Base-by-base conservation (phyloP, 352 stramenopile genomes). In the Phytophthora uliginosa region DNA sequence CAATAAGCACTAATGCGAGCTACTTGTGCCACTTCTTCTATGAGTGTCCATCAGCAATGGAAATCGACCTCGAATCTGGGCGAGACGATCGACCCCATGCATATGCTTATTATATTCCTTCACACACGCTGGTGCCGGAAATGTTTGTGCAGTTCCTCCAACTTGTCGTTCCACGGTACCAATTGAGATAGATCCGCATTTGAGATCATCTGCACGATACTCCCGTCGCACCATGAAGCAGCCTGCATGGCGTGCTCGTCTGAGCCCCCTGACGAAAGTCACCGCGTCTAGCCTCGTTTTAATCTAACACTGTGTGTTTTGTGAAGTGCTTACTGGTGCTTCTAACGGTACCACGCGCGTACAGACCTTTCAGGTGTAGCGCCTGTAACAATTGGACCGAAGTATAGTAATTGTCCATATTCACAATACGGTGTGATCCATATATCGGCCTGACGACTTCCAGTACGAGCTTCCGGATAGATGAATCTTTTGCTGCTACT, bases 1-100 rank as follows among this genome's bases (percentile, higher is more conserved):
- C 76, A 2, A 76, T 55, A 1, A 77, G 22, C 0, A 61, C 24
- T 6, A 56, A n/a, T 4, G 20, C 50, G 0, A 79, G 47, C 31
- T 79, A 77, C 52, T 82, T 79, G 60, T 79, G 54, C 71, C 75
- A 79, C 26, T 65, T 74, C 28, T 79, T 71, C 28, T 67, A 73
- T 0, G 57, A 77, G 26, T 83, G 76, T 13, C 76, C 76, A 22
- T 56, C 67, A 0, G 71, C 65, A 31, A 80, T 7, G 31, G 72
- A 28, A 77, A 80, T 1, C 56, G 36, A 13, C 31, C 53, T 22
- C 69, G 63, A 24, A 83, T 33, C 50, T 83, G 73, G 55, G 79
- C 77, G 28, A 66, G 22, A 0, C 73, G 22, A n/a, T 83, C 77
- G 0, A 81, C 77, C 1, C 73, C 77, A 33, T 83, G 73, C 69